phyloP scores from a whole-genome alignment of 768 basidiomycete species.

The Cytidiella melzeri region DNA sequence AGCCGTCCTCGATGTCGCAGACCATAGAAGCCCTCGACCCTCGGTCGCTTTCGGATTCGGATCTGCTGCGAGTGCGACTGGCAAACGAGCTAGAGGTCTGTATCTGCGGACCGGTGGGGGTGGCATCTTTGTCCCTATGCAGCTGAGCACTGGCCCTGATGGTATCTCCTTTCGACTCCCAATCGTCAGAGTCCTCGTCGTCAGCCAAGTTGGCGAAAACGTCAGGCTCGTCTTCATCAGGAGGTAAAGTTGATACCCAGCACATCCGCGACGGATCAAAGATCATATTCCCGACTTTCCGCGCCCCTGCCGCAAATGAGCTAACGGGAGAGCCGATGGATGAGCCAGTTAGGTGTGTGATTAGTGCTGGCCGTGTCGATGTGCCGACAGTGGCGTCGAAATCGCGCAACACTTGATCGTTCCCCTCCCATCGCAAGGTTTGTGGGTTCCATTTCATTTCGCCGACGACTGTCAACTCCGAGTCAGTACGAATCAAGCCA shows the following conservation, averaged over 20 bases:
- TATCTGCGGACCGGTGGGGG: constrained; percentile 9
- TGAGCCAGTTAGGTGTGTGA: constrained; percentile 90
- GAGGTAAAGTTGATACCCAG: constrained; percentile 82
- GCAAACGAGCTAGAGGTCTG: constrained; percentile 40
- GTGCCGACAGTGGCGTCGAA: constrained; percentile 79
- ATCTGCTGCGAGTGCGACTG: constrained; percentile 55
- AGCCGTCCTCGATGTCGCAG: constrained; percentile 69
- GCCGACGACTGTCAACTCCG: constrained; percentile 64
- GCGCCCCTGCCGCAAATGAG: constrained; percentile 69
- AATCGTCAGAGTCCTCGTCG: constrained; percentile 78
- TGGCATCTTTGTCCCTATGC: constrained; percentile 26
- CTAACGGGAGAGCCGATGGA: constrained; percentile 75
- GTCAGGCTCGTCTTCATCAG: constrained; percentile 91
- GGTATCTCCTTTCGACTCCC: constrained; percentile 73
- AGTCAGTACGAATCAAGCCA: constrained; percentile 16
- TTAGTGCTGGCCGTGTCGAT: constrained; percentile 89
- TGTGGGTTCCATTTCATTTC: constrained; percentile 98
- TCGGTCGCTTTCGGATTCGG: constrained; percentile 74
- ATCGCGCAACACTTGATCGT: constrained; percentile 84
- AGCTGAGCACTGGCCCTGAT: constrained; percentile 56
- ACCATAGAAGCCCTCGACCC: constrained; percentile 77
- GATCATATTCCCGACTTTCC: constrained; percentile 96
- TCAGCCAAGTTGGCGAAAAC: constrained; percentile 92
- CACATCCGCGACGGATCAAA: constrained; percentile 95
- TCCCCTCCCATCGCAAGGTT: constrained; percentile 93